Percentiles rank a stretch among this genome's conserved stretches.
Conservation (phyloP, 2,329 filamentous ascomycete species). For the Fusarium liriodendri region DNA sequence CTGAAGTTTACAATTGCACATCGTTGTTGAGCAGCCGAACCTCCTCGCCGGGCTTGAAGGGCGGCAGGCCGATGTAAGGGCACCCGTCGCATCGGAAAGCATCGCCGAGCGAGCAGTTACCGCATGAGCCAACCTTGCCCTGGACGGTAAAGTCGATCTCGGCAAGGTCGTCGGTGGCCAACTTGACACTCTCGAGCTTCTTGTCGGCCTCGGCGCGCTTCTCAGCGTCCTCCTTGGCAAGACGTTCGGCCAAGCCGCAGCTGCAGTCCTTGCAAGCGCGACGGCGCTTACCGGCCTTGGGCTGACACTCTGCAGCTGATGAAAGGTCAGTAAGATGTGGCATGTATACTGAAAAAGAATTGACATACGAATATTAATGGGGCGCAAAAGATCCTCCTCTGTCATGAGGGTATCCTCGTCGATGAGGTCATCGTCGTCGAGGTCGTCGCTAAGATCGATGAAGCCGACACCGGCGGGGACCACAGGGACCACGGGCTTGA, state of each 20-base stretch:
- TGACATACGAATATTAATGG: constrained; percentile 82
- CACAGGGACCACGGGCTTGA: constrained; percentile 57
- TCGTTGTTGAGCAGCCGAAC: constrained; percentile 88
- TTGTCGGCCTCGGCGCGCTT: constrained; percentile 73
- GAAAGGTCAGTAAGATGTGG: constrained; percentile 15
- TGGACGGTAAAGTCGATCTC: constrained; percentile 98
- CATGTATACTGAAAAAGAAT: neutral
- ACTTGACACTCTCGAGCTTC: constrained; percentile 77
- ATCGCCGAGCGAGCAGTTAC: constrained; percentile 93
- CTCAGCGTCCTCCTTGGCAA: constrained; percentile 86
- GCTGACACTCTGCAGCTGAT: constrained; percentile 83
- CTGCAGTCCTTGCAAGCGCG: constrained; percentile 98
- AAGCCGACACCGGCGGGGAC: constrained; percentile 72
- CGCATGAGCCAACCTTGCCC: constrained; percentile 94
- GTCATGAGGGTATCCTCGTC: constrained; percentile 90
- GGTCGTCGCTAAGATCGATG: constrained; percentile 74
- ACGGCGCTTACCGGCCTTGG: constrained; percentile 87
- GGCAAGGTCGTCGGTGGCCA: constrained; percentile 79
- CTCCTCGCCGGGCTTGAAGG: constrained; percentile 97
- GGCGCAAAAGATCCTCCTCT: constrained; percentile 83
- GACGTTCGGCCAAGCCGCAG: constrained; percentile 86
- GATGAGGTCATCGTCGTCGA: constrained; percentile 84
- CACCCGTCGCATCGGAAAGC: constrained; percentile 81
- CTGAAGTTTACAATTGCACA: constrained; percentile 74
- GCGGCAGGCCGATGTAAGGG: constrained; percentile 90